These are phyloP conservation scores for Drechslera avenae DNA, from an alignment of 2,329 filamentous ascomycete species.

Conservation along the genomic window DNA sequence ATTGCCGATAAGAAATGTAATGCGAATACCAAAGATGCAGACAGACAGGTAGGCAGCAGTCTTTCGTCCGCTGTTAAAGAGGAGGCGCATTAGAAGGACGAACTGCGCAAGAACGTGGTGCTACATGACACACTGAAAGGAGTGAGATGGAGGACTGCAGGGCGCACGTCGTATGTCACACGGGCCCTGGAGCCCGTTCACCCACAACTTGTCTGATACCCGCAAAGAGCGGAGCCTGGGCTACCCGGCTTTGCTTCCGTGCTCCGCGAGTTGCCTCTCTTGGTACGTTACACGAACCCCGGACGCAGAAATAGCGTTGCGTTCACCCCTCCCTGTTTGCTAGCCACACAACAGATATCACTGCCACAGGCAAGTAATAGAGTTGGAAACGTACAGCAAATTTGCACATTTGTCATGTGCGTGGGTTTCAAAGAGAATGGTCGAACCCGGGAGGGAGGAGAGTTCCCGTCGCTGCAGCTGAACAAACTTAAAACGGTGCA, in stretches of 20 bases:
- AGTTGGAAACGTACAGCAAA: no score
- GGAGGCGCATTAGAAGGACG: neutral
- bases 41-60: no score
- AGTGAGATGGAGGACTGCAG: conserved; percentile 5
- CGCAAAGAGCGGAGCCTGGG: conserved; percentile 8
- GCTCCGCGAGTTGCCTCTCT: conserved; percentile 17
- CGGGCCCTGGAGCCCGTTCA: conserved; percentile 11
- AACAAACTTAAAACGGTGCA: no score
- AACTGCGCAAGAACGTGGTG: neutral
- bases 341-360: neutral
- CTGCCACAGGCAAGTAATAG: no score
- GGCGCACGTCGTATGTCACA: conserved; percentile 18
- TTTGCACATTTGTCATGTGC: no score
- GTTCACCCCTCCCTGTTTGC: conserved; percentile 3
- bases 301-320: conserved; percentile 2
- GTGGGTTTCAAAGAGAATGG: no score
- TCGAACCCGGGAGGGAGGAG: no score
- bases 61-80: no score
- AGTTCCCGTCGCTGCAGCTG: no score
- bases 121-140: conserved; percentile 13
- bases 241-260: conserved; percentile 14
- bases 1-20: neutral
- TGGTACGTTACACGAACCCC: conserved; percentile 1
- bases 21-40: no score
- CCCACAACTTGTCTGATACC: conserved; percentile 1